These are phyloP conservation scores for Malassezia slooffiae DNA, from an alignment of 1,284 basidiomycete species.

Conservation along the genomic window DNA sequence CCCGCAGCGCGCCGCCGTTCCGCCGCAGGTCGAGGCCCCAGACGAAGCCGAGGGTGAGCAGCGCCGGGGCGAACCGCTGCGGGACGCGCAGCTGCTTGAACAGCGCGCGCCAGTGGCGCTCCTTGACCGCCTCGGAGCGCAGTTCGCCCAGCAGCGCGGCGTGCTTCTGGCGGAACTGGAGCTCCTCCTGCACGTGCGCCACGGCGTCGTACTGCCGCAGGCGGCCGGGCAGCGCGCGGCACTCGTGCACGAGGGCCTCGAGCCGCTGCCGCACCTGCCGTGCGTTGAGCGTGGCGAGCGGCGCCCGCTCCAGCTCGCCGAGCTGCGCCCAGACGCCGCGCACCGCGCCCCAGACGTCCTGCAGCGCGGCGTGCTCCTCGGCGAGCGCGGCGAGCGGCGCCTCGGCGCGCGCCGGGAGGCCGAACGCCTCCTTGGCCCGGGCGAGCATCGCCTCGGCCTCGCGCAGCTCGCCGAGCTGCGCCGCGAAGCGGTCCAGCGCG, in stretches of 20 bases:
- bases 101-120: slow-evolving; percentile 94
- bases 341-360: slow-evolving; percentile 96
- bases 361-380: slow-evolving; percentile 88
- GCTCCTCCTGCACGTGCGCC: slow-evolving; percentile 87
- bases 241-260: slow-evolving; percentile 73
- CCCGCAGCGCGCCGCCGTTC: slow-evolving; percentile 82
- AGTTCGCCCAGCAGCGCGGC: slow-evolving; percentile 81
- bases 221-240: slow-evolving; percentile 94
- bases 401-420: slow-evolving; percentile 79
- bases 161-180: slow-evolving; percentile 75
- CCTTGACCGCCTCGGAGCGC: slow-evolving; percentile 92
- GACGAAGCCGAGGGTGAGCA: slow-evolving; percentile 89
- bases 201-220: slow-evolving; percentile 99
- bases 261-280: slow-evolving; percentile 88
- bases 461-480: slow-evolving; percentile 72
- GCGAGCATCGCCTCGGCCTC: slow-evolving; percentile 90
- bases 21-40: slow-evolving; percentile 92
- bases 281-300: slow-evolving; percentile 76
- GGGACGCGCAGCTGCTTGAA: slow-evolving; percentile 70
- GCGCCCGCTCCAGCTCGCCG: slow-evolving; percentile 70
- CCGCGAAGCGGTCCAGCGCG: slow-evolving; percentile 85
- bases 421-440: slow-evolving; percentile 89
- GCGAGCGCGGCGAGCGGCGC: slow-evolving; percentile 83
- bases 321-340: slow-evolving; percentile 95
- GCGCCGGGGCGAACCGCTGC: slow-evolving; percentile 49